Evolutionary conservation across 306 rosid species (phyloP), one percentile per base, ranked within the genome.

Genomic region (Rosa lucieae): DNA sequence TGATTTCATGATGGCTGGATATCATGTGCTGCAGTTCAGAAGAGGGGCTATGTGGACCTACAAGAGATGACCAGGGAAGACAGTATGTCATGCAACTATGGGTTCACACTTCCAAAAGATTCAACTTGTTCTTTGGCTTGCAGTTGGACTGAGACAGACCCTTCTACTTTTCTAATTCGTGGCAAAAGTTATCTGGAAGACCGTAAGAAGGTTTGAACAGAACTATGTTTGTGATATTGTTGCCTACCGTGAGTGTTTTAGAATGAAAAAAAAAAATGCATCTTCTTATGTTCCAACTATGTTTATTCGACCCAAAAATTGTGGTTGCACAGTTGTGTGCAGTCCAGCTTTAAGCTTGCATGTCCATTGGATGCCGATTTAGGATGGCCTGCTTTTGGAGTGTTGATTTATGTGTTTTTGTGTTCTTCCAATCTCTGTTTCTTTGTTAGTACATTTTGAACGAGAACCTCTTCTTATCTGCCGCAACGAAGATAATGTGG

Each of bases 81-180:
- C 73, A 83, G 77, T 52, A 37, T 17, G 13, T 23, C 84, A 40
- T 84, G 88, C 79, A 78, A 73, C 70, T 90, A 85, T 53, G 97
- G 98, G 62, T 46, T 84, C 79, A 94, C 98, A 21, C 97, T 94
- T 77, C 90, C 76, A 20, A 83, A 88, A 11, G 96, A 94, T 83
- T 61, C 92, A 37, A 90, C 68, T 73, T 89, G 85, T 82, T 67
- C 73, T 79, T 82, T 68, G 79, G 91, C 94, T 23, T 88, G 91
- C 87, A 86, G 87, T 67, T 90, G 92, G 96, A 83, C 98, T 76
- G 75, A 86, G 76, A 72, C 94, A 74, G 98, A 94, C 79, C 94
- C 98, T 76, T 86, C 98, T 80, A 88, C 89, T 79, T 94, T 92
- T 83, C 84, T 92, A 79, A 87, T 94, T 63, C 91, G 98, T 32